Base-by-base conservation (phyloP, 2,329 filamentous ascomycete genomes). In the Paraconiothyrium brasiliense region DNA sequence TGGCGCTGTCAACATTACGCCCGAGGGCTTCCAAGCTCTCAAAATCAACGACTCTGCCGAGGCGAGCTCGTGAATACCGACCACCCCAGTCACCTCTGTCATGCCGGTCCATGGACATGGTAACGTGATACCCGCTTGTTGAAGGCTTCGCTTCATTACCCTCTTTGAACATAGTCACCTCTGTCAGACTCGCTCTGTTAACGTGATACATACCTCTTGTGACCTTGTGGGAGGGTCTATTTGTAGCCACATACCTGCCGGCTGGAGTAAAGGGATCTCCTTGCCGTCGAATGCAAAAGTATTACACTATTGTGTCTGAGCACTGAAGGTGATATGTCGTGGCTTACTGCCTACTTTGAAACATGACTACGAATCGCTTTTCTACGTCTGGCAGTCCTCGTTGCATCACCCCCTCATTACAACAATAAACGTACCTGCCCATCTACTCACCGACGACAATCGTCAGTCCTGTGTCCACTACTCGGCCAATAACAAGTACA, bases 1-100 rank as follows among this genome's bases (percentile, higher is more conserved):
- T 6, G 94, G 95, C 54, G 94, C 95, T 9, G 94, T 98, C 13
- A 92, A 88, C 59, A 89, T 98, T 55, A 93, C 92, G 0, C 80
- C 95, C 13, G 91, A 97, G 66, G 92, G 91, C 5, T 92, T 98
- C 76, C 86, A 90, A 68, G 93, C 93, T 10, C 64, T 79, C 66
- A 58, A 14, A 20, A 60, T 51, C 35, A 22, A 43, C 27, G 37
- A 57, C 32, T 43, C 60, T 16, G 6, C 57, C 6, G 54, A 51
- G 35, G 24, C 24, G 46, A 30, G 27, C 27, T 30, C 27, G 37
- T 22, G 9, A 60, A 56, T 14, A 10, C 49, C 60, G 20, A 59
- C 66, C 16, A 52, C 47, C 46, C 35, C 35, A 78, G 75, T 78
- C 75, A 78, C 75, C 75, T 66, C 75, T 78, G 75, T 70, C 71